Percentiles rank a stretch among this genome's conserved stretches.
Evolutionary conservation across 495 filamentous ascomycete species (phyloP).

Genomic region (Lasiosphaeriaceae sp.): DNA sequence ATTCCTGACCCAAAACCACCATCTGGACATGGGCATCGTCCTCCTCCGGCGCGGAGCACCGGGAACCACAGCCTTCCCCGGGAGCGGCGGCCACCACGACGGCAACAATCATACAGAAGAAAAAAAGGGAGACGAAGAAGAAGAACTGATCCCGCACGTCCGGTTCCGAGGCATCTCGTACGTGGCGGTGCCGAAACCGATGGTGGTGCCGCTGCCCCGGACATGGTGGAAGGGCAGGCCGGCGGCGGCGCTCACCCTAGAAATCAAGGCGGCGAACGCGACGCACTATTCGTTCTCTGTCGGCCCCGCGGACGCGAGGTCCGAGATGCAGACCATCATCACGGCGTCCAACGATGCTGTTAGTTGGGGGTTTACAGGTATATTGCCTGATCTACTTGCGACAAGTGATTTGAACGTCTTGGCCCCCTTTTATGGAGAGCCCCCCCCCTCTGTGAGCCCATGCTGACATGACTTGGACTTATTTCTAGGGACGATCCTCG

Average conservation of each 20-base stretch:
- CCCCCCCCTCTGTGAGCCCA: too few species aligned
- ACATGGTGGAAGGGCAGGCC: slow-evolving; percentile 33
- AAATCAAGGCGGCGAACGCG: slow-evolving; percentile 43
- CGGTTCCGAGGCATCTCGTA: slow-evolving; percentile 38
- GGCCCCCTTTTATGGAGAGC: too few species aligned
- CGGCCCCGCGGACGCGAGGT: slow-evolving; percentile 29
- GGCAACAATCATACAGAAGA: slow-evolving; percentile 1
- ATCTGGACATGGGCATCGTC: slow-evolving; percentile 49
- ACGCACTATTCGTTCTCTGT: slow-evolving; percentile 46
- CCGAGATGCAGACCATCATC: slow-evolving; percentile 31
- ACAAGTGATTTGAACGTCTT: too few species aligned
- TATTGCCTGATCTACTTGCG: too few species aligned
- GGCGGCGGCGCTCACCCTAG: slow-evolving; percentile 26
- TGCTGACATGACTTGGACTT: too few species aligned
- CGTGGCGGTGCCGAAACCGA: slow-evolving; percentile 27
- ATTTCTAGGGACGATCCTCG: slow-evolving; percentile 40
- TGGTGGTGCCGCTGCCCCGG: slow-evolving; percentile 26
- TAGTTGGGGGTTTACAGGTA: slow-evolving; percentile 50
- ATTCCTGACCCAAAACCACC: slow-evolving; percentile 52
- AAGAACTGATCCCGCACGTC: slow-evolving; percentile 28
- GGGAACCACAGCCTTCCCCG: slow-evolving; percentile 12
- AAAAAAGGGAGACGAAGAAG: background rate
- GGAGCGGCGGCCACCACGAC: too few species aligned
- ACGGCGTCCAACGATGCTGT: slow-evolving; percentile 37
- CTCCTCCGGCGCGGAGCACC: slow-evolving; percentile 22